Evolutionary conservation across 2,329 filamentous ascomycete species (phyloP).

Genomic region (Pyrenophora seminiperda): DNA sequence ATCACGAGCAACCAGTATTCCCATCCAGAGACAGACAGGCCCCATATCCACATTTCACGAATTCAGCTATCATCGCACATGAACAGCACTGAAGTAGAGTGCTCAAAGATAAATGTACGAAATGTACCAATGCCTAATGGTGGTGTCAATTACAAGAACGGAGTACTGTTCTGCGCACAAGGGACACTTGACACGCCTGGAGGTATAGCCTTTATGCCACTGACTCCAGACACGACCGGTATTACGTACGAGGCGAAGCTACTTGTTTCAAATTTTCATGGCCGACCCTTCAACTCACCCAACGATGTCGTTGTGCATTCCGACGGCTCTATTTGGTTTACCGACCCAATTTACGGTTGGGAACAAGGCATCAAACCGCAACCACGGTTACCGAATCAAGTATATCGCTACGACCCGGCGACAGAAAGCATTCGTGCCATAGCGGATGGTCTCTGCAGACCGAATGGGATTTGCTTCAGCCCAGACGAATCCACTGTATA

Average conservation of each 20-base stretch:
- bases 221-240: conserved; percentile 21
- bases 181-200: conserved; percentile 35
- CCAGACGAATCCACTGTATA: conserved; percentile 50
- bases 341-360: conserved; percentile 46
- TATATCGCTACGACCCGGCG: conserved; percentile 48
- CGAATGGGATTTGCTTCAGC: conserved; percentile 53
- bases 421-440: conserved; percentile 46
- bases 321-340: conserved; percentile 54
- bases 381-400: conserved; percentile 31
- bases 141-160: conserved; percentile 37
- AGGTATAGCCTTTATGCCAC: conserved; percentile 40
- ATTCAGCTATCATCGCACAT: conserved; percentile 13
- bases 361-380: conserved; percentile 30
- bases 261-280: conserved; percentile 51
- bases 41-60: conserved; percentile 26
- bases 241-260: conserved; percentile 11
- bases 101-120: conserved; percentile 9
- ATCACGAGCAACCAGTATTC: conserved; percentile 48
- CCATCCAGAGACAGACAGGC: conserved; percentile 16
- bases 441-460: conserved; percentile 47
- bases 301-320: conserved; percentile 49
- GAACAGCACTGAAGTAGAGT: conserved; percentile 6
- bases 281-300: conserved; percentile 50
- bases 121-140: conserved; percentile 31
- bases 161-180: conserved; percentile 44